Evolutionary conservation across 2,329 filamentous ascomycete species (phyloP), one percentile per base, ranked within the genome.

Genomic region (Phaeoacremonium minimum): DNA sequence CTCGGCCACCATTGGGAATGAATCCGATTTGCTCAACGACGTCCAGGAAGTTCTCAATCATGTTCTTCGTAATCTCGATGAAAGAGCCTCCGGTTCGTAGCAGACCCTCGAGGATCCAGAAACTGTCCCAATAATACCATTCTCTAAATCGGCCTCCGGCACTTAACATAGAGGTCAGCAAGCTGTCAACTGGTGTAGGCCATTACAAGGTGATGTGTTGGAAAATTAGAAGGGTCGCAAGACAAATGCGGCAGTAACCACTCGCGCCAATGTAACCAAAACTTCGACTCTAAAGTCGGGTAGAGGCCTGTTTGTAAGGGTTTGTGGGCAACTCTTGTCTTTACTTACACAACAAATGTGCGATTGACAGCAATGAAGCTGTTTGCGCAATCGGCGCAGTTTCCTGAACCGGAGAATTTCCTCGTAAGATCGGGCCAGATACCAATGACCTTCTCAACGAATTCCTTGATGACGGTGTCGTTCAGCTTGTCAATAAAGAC

Each of bases 101-200:
- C 16, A 85, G 64, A 16, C 81, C 81, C 57, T 82, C 74, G 32
- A 85, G 48, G 33, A 84, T 81, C 79, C 77, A 83, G 60, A 75
- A 84, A 19, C 77, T 80, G 54, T 85, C 80, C 80, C 80, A 85
- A 55, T 85, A 85, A 52, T 85, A 85, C 2, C 77, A 71, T 56
- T 85, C 81, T 20, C 80, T 68, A 64, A 85, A 85, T 18, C 81
- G 76, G n/a, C 81, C 80, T 11, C 80, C 80, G 4, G 80, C 80
- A 11, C n/a, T 9, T 26, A 26, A 26, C n/a, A 9, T n/a, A 9
- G 22, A 26, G n/a, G 22, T 26, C 22, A 26, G 22, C 22, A n/a
- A n/a, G n/a, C n/a, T n/a, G n/a, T n/a, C n/a, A n/a, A n/a, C n/a
- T n/a, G n/a, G n/a, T n/a, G n/a, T n/a, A n/a, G n/a, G n/a, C n/a